These are phyloP conservation scores for Nothophytophthora sp. DNA, from an alignment of 352 stramenopile species.

Conservation along the genomic window DNA sequence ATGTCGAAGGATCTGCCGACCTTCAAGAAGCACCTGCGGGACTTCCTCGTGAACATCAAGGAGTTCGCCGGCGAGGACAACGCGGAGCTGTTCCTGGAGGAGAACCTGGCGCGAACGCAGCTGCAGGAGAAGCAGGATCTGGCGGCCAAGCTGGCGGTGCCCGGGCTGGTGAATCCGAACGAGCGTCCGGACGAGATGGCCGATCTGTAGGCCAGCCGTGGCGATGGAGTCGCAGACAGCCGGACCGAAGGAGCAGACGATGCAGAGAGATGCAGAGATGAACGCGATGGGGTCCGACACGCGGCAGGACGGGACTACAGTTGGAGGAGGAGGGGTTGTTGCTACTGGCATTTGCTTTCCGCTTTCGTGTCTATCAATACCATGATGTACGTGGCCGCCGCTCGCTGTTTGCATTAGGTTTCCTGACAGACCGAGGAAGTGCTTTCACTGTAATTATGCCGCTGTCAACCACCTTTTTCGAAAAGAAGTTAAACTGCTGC, in stretches of 20 bases:
- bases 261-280: conserved; percentile 31
- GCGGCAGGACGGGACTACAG: too few species aligned
- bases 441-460: too few species aligned
- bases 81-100: conserved; percentile 96
- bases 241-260: too few species aligned
- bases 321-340: too few species aligned
- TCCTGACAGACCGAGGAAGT: too few species aligned
- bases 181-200: conserved; percentile 91
- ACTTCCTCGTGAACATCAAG: conserved; percentile 99
- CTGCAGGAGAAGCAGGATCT: conserved; percentile 88
- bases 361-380: too few species aligned
- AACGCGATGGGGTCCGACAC: too few species aligned
- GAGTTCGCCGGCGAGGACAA: conserved; percentile 99
- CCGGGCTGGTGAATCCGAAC: conserved; percentile 91
- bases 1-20: conserved; percentile 96
- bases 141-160: conserved; percentile 84
- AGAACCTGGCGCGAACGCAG: conserved; percentile 88
- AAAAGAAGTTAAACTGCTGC: too few species aligned
- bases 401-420: too few species aligned
- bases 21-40: conserved; percentile 99
- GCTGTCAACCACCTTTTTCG: too few species aligned
- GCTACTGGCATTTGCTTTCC: too few species aligned
- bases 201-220: conserved; percentile 53
- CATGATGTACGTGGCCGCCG: too few species aligned
- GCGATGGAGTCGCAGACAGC: neutral